Conservation (phyloP, 768 basidiomycete species). For the Pholiota molesta region DNA sequence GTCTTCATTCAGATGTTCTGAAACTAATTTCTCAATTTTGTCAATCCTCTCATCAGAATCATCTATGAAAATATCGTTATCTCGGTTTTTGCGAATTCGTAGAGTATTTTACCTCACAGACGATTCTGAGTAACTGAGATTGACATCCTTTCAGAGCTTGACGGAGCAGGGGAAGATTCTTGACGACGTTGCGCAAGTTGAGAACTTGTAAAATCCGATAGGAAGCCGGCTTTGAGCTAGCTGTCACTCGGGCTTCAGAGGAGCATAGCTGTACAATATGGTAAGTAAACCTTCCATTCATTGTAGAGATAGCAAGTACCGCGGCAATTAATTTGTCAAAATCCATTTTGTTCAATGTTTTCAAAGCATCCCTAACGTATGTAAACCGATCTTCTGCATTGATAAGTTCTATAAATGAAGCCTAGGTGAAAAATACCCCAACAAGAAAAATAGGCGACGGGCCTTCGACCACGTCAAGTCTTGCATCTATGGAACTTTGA, state of each 20-base stretch:
- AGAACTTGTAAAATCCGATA: constrained; percentile 80
- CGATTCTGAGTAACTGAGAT: constrained; percentile 62
- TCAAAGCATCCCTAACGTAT: constrained; percentile 68
- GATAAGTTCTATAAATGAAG: constrained; percentile 60
- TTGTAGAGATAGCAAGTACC: constrained; percentile 33
- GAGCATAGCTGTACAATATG: constrained; percentile 55
- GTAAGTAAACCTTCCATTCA: neutral
- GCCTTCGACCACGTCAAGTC: constrained; percentile 90
- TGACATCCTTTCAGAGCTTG: constrained; percentile 61
- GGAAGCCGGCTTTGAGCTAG: constrained; percentile 64
- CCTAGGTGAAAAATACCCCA: neutral
- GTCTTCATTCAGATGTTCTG: constrained; percentile 74
- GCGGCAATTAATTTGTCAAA: constrained; percentile 84
- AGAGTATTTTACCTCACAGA: constrained; percentile 51
- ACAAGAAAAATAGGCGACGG: neutral
- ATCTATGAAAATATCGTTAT: constrained; percentile 45
- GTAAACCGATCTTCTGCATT: constrained; percentile 75
- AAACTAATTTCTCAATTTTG: constrained; percentile 62
- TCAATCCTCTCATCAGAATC: constrained; percentile 74
- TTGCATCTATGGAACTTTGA: constrained; percentile 69
- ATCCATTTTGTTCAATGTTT: constrained; percentile 77
- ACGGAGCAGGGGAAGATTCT: constrained; percentile 63
- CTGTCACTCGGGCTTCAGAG: constrained; percentile 57
- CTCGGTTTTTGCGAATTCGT: neutral
- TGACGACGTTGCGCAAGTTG: constrained; percentile 72